Evolutionary conservation across 2,329 filamentous ascomycete species (phyloP).

Genomic region (Paracamarosporium sp.): DNA sequence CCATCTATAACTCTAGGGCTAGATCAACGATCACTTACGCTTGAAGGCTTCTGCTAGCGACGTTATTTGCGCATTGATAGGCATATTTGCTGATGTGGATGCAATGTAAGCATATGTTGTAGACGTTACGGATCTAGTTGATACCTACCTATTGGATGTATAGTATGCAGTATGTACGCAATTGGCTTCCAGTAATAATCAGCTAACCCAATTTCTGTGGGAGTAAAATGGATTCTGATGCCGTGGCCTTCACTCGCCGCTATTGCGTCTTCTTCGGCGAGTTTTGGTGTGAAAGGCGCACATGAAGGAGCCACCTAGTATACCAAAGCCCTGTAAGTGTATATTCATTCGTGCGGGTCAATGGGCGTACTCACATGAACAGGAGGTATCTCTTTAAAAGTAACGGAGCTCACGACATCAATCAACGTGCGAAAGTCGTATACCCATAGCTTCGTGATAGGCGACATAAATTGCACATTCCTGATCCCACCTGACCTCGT

Average conservation of each 20-base stretch:
- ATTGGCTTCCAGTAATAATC: not conserved
- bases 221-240: not conserved
- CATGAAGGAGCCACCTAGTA: not conserved
- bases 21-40: not conserved
- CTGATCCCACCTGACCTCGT: not conserved
- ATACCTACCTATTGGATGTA: not conserved
- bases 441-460: not conserved
- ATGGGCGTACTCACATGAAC: not conserved
- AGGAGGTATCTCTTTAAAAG: not conserved
- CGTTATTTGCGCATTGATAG: not conserved
- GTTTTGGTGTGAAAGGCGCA: not conserved
- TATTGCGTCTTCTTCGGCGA: no score
- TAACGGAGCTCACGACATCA: conserved; percentile 11
- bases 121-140: not conserved
- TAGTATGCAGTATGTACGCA: not conserved
- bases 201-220: not conserved
- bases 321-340: not conserved
- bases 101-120: not conserved
- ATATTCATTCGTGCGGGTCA: not conserved
- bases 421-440: conserved; percentile 22
- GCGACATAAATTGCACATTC: not conserved
- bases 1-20: no score
- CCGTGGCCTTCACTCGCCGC: not conserved
- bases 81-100: not conserved
- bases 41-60: not conserved